Evolutionary conservation across 169 alveolate species (phyloP).

Genomic region (Cryptosporidium baileyi): DNA sequence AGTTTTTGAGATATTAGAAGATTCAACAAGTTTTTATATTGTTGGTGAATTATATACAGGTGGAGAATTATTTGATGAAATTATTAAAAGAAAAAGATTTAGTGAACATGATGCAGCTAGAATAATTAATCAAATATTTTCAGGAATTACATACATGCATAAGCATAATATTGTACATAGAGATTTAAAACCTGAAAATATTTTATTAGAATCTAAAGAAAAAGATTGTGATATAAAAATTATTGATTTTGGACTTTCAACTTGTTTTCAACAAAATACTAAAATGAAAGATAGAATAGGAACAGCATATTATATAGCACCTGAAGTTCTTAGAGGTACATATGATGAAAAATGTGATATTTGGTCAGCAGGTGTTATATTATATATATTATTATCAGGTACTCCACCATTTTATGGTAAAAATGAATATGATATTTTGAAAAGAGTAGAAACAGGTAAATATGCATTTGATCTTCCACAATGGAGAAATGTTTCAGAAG

Average conservation of each 20-base stretch:
- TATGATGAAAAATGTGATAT: slow-evolving; percentile 90
- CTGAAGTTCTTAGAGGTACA: slow-evolving; percentile 88
- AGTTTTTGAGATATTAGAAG: slow-evolving; percentile 88
- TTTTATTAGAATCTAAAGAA: slow-evolving; percentile 84
- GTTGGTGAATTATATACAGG: slow-evolving; percentile 93
- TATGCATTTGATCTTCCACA: slow-evolving; percentile 73
- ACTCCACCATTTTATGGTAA: slow-evolving; percentile 90
- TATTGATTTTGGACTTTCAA: slow-evolving; percentile 94
- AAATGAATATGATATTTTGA: slow-evolving; percentile 85
- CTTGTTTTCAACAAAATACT: slow-evolving; percentile 85
- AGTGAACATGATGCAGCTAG: slow-evolving; percentile 92
- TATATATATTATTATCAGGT: slow-evolving; percentile 87
- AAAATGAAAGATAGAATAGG: slow-evolving; percentile 93
- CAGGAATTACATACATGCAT: slow-evolving; percentile 93
- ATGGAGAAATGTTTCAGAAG: slow-evolving; percentile 85
- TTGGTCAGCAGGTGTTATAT: slow-evolving; percentile 89
- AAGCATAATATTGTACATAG: slow-evolving; percentile 87
- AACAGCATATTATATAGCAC: slow-evolving; percentile 92
- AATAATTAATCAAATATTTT: slow-evolving; percentile 87
- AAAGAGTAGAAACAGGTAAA: slow-evolving; percentile 87
- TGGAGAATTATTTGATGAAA: slow-evolving; percentile 94
- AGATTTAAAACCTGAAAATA: slow-evolving; percentile 89
- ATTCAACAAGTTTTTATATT: slow-evolving; percentile 84
- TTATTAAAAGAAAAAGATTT: slow-evolving; percentile 87
- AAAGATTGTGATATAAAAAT: slow-evolving; percentile 87